Percentiles rank a stretch among this genome's conserved stretches.
phyloP scores from a whole-genome alignment of 2,329 filamentous ascomycete genomes.

The Proliferodiscus dingleyae region DNA sequence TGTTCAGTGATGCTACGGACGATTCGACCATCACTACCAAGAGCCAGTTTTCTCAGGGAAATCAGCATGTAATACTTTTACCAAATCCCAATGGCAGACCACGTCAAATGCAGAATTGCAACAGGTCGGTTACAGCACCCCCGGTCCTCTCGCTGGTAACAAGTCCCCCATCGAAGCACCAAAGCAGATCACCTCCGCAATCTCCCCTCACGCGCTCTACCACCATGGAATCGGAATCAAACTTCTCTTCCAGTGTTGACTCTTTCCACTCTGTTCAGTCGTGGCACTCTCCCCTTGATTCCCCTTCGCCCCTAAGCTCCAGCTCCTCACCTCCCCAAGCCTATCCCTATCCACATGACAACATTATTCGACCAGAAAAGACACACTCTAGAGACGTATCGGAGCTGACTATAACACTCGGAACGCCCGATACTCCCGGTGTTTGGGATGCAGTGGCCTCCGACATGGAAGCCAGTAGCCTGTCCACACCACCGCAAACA shows the following conservation, averaged over 20 bases:
- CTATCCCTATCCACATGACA: constrained; percentile 39
- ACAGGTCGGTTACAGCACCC: constrained; percentile 35
- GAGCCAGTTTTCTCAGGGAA: constrained; percentile 26
- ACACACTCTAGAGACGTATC: constrained; percentile 31
- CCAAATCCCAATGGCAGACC: constrained; percentile 28
- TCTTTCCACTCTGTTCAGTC: constrained; percentile 52
- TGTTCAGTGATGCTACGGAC: constrained; percentile 25
- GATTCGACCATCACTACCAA: constrained; percentile 23
- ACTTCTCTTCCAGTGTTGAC: constrained; percentile 44
- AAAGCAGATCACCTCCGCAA: constrained; percentile 20
- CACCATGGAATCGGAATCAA: constrained; percentile 26
- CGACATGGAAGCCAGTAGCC: constrained; percentile 12
- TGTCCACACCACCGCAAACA: constrained; percentile 34
- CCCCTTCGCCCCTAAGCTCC: constrained; percentile 42
- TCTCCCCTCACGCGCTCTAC: constrained; percentile 21
- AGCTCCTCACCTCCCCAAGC: constrained; percentile 32
- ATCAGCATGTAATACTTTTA: constrained; percentile 27
- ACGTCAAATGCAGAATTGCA: constrained; percentile 30
- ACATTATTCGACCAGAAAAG: constrained; percentile 35
- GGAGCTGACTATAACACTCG: constrained; percentile 29
- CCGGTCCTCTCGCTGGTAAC: constrained; percentile 39
- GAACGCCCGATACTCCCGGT: constrained; percentile 19
- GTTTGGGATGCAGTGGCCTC: constrained; percentile 18
- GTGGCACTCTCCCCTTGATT: constrained; percentile 43
- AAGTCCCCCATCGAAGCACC: constrained; percentile 37